phyloP scores from a whole-genome alignment of 176 grass and related monocot species.

The Puccinellia tenuiflora region DNA sequence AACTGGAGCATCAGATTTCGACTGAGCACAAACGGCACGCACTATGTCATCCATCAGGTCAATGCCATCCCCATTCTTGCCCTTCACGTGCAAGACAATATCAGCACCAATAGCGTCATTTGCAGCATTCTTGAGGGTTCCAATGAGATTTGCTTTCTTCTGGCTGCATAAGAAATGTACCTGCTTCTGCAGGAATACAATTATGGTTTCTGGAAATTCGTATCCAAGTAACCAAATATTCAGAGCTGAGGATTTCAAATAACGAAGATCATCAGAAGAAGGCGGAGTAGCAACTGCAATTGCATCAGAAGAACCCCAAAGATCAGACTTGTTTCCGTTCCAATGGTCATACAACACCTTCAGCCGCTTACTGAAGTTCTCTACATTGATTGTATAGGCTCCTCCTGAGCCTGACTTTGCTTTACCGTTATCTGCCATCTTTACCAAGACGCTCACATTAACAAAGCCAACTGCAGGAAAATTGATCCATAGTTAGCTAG shows the following conservation, averaged over 20 bases:
- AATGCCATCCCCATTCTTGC: constrained; percentile 59
- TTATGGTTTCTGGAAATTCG: constrained; percentile 63
- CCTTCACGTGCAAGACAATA: constrained; percentile 73
- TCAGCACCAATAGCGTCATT: constrained; percentile 36
- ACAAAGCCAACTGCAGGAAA: not conserved
- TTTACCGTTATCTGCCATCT: constrained; percentile 28
- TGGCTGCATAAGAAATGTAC: constrained; percentile 62
- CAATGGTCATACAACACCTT: constrained; percentile 54
- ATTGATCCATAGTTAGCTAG: not conserved
- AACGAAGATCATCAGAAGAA: constrained; percentile 61
- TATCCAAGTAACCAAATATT: constrained; percentile 66
- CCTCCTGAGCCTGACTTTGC: constrained; percentile 6
- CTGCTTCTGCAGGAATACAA: constrained; percentile 51
- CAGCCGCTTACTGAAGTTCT: constrained; percentile 48
- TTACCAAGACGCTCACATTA: not conserved
- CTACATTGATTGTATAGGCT: constrained; percentile 41
- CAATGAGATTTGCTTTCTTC: constrained; percentile 59
- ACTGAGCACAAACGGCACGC: constrained; percentile 28
- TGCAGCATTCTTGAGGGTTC: constrained; percentile 44
- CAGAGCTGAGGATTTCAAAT: constrained; percentile 48
- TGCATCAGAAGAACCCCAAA: constrained; percentile 48
- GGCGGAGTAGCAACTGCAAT: constrained; percentile 55
- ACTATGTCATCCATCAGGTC: constrained; percentile 66
- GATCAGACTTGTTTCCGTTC: constrained; percentile 35
- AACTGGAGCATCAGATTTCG: constrained; percentile 49